A percentile compares a stretch with the other conserved stretches of the same genome.
phyloP scores from a whole-genome alignment of 2,329 filamentous ascomycete species.

The Hymenoscyphus linearis region DNA sequence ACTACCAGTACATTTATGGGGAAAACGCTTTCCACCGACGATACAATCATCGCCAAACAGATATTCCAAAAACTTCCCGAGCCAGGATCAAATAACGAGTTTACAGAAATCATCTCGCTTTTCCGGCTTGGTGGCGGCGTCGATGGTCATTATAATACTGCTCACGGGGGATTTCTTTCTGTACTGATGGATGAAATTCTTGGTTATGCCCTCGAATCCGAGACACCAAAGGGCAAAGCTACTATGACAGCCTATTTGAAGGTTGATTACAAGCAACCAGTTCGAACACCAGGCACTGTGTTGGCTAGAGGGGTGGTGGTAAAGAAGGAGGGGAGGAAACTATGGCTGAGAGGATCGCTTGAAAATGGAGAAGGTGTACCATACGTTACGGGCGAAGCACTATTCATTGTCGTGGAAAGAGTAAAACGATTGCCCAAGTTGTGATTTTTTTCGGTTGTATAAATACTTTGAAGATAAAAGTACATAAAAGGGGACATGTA shows the following conservation, averaged over 20 bases:
- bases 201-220: constrained; percentile 15
- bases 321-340: constrained; percentile 49
- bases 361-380: constrained; percentile 44
- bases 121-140: constrained; percentile 43
- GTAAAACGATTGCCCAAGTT: constrained; percentile 10
- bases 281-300: constrained; percentile 44
- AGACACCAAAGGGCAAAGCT: constrained; percentile 15
- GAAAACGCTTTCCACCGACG: constrained; percentile 15
- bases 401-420: constrained; percentile 36
- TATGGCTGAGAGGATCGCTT: constrained; percentile 43
- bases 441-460: constrained; percentile 4
- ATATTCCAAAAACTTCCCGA: constrained; percentile 14
- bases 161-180: constrained; percentile 56
- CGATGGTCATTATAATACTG: constrained; percentile 48
- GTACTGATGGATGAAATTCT: constrained; percentile 54
- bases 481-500: too few relatives aligned
- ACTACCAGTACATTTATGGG: constrained; percentile 18
- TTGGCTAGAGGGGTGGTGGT: constrained; percentile 41
- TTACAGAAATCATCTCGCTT: constrained; percentile 15
- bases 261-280: constrained; percentile 47
- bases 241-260: constrained; percentile 48
- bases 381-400: constrained; percentile 46
- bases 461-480: too few relatives aligned
- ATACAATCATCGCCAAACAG: constrained; percentile 23
- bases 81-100: not conserved